phyloP scores from a whole-genome alignment of 2,329 filamentous ascomycete genomes.

The Fusarium redolens region DNA sequence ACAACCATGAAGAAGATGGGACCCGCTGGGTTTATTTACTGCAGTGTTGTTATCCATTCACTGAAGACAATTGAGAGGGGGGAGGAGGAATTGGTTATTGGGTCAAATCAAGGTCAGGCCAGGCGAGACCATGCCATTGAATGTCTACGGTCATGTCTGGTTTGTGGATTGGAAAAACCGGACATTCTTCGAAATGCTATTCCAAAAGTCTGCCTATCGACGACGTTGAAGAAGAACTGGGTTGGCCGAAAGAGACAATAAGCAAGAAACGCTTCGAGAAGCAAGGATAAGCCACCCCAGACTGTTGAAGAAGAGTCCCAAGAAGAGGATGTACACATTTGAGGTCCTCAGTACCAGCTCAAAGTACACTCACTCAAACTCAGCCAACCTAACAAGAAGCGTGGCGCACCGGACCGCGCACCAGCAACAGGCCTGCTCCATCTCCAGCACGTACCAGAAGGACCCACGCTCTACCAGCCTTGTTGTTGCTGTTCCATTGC shows the following conservation, averaged over 20 bases:
- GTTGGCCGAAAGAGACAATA: conserved; percentile 36
- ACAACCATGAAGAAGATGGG: conserved; percentile 17
- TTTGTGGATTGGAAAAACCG: not conserved
- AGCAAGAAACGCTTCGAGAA: conserved; percentile 12
- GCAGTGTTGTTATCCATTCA: conserved; percentile 3
- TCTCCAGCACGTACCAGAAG: not conserved
- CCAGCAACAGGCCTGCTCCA: conserved; percentile 7
- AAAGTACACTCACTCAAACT: conserved; percentile 15
- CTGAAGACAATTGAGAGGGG: conserved; percentile 4
- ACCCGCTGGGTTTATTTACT: conserved; percentile 19
- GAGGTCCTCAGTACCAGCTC: conserved; percentile 29
- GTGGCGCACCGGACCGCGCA: conserved; percentile 39
- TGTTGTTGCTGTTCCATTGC: conserved; percentile 1
- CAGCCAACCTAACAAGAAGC: conserved; percentile 16
- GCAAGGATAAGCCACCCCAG: conserved; percentile 39
- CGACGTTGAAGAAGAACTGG: conserved; percentile 7
- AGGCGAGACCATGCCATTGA: conserved; percentile 8
- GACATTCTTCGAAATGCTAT: conserved; percentile 12
- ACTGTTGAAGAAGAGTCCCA: conserved; percentile 2
- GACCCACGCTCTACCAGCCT: conserved; percentile 21
- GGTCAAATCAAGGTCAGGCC: conserved; percentile 11
- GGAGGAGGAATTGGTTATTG: conserved; percentile 3
- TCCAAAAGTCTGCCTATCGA: not conserved
- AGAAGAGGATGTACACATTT: conserved; percentile 8
- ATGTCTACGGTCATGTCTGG: not conserved